A percentile compares a stretch with the other conserved stretches of the same genome.
Evolutionary conservation across 495 filamentous ascomycete species (phyloP).

Genomic region (Penicillium maclennaniae): DNA sequence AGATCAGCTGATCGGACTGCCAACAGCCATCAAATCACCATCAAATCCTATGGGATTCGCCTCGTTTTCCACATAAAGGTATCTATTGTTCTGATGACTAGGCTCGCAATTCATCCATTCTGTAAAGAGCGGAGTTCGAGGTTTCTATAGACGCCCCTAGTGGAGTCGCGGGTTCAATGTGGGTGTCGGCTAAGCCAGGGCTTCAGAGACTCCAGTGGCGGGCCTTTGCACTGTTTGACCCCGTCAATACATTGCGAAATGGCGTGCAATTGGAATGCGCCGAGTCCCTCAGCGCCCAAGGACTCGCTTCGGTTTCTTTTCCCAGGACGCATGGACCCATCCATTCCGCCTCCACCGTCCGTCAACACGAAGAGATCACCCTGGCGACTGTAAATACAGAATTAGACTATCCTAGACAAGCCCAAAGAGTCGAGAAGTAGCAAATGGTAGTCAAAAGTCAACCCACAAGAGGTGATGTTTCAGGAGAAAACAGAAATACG

Average conservation of each 20-base stretch:
- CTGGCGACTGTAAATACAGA: neutral
- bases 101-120: too few relatives aligned
- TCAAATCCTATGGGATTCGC: neutral
- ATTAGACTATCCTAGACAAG: neutral
- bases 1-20: neutral
- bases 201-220: slow-evolving; percentile 15
- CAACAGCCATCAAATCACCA: too few relatives aligned
- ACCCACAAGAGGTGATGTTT: neutral
- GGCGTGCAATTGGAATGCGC: slow-evolving; percentile 7
- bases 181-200: slow-evolving; percentile 7
- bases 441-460: neutral
- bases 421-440: neutral
- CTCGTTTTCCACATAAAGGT: neutral
- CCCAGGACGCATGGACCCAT: slow-evolving; percentile 3
- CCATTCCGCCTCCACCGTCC: neutral
- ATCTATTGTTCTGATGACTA: too few relatives aligned
- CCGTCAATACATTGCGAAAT: neutral
- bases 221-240: neutral
- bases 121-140: too few relatives aligned
- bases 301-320: neutral
- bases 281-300: neutral
- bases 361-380: neutral
- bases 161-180: neutral
- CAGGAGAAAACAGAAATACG: neutral
- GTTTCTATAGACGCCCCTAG: too few relatives aligned